phyloP scores from a whole-genome alignment of 2,329 filamentous ascomycete genomes.

The Dactylellina drechsleri region DNA sequence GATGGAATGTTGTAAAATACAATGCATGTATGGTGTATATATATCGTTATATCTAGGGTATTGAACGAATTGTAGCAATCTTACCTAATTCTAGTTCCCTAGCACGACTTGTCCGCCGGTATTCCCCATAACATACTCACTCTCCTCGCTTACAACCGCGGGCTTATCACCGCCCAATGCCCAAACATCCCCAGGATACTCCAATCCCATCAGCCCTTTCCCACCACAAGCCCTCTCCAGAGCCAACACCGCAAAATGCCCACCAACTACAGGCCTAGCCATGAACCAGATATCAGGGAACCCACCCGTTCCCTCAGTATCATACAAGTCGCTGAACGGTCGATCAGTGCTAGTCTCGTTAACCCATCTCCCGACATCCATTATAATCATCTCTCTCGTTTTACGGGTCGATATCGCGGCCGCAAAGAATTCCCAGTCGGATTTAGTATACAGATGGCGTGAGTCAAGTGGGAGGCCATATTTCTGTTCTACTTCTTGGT shows the following conservation, averaged over 20 bases:
- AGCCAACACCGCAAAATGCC: conserved; percentile 86
- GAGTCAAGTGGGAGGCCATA: conserved; percentile 86
- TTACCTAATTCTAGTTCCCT: neutral
- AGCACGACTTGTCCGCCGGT: conserved; percentile 12
- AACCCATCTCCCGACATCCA: conserved; percentile 80
- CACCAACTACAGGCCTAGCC: conserved; percentile 83
- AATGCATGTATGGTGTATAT: neutral
- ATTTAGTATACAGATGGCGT: conserved; percentile 85
- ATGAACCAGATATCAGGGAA: conserved; percentile 81
- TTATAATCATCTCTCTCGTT: conserved; percentile 76
- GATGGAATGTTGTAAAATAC: too few species aligned
- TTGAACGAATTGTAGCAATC: neutral
- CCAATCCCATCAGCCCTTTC: conserved; percentile 70
- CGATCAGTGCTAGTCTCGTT: conserved; percentile 82
- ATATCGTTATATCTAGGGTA: neutral
- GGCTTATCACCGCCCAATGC: conserved; percentile 3
- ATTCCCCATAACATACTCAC: neutral
- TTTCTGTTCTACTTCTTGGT: conserved; percentile 78
- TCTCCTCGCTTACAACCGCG: too few species aligned
- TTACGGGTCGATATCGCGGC: conserved; percentile 78
- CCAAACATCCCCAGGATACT: conserved; percentile 59
- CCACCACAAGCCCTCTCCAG: conserved; percentile 81
- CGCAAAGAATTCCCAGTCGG: conserved; percentile 90
- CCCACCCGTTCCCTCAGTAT: conserved; percentile 79
- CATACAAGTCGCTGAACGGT: conserved; percentile 83